Conservation (phyloP, 805 yeast species). For the Candida krabiensis region DNA sequence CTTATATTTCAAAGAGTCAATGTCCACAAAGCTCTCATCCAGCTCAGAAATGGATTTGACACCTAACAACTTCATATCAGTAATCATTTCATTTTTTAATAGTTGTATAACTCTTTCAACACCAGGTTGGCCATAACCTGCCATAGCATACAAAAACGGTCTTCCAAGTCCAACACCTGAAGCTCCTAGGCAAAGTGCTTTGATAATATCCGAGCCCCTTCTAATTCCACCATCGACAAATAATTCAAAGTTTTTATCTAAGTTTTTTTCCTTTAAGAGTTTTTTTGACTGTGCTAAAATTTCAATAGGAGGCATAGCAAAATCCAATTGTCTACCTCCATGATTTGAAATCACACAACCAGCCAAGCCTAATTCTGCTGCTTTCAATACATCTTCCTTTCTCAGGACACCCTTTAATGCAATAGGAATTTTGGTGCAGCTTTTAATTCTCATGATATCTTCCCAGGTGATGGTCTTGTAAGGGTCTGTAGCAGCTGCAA, state of each 20-base stretch:
- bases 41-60: conserved; percentile 4
- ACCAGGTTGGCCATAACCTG: conserved; percentile 34
- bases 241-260: conserved; percentile 36
- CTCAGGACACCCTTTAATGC: conserved; percentile 61
- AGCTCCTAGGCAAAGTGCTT: conserved; percentile 38
- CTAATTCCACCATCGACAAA: conserved; percentile 38
- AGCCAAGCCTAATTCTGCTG: conserved; percentile 53
- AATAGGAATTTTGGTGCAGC: conserved; percentile 41
- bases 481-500: no score
- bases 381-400: conserved; percentile 57
- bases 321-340: conserved; percentile 71
- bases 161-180: conserved; percentile 38
- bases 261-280: conserved; percentile 25
- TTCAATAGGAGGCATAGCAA: conserved; percentile 55
- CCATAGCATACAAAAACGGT: conserved; percentile 16
- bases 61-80: conserved; percentile 72
- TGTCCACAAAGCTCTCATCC: conserved; percentile 7
- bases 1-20: no score
- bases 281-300: conserved; percentile 54
- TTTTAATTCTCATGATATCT: no score
- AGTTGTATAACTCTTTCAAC: conserved; percentile 51
- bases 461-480: no score
- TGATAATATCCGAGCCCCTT: conserved; percentile 36
- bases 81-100: conserved; percentile 58
- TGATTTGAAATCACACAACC: conserved; percentile 67